Conservation (phyloP, 495 filamentous ascomycete species). For the Aspergillus steynii region DNA sequence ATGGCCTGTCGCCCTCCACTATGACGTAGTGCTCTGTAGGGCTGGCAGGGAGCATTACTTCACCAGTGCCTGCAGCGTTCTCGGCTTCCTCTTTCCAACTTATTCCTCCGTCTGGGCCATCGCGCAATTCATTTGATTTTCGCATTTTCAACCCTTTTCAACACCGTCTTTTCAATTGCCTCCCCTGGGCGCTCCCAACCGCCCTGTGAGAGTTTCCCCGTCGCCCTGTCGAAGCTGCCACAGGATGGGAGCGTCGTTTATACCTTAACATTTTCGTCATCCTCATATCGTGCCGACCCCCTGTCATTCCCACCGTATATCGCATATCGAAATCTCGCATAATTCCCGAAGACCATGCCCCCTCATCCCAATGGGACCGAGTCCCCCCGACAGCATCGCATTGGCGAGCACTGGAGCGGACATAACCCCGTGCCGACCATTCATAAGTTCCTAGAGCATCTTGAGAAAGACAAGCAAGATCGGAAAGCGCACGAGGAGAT, state of each 20-base stretch:
- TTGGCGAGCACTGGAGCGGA: constrained; percentile 47
- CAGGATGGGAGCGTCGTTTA: not conserved
- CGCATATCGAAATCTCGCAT: not conserved
- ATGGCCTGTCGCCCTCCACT: constrained; percentile 7
- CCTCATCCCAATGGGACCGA: constrained; percentile 19
- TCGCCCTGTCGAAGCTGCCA: not conserved
- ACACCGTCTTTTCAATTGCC: no score
- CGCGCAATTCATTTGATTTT: not conserved
- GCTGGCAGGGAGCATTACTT: constrained; percentile 8
- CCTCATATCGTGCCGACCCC: not conserved
- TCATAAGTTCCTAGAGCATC: constrained; percentile 73
- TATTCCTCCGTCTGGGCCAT: not conserved
- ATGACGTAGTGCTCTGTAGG: constrained; percentile 17
- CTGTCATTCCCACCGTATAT: not conserved
- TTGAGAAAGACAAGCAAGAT: constrained; percentile 76
- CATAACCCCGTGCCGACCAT: constrained; percentile 83
- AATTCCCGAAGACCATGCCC: constrained; percentile 20
- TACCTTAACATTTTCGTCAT: not conserved
- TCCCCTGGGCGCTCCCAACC: not conserved
- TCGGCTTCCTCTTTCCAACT: not conserved
- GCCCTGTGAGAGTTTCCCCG: not conserved
- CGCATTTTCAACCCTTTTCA: no score
- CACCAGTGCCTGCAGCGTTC: not conserved
- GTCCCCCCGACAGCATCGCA: constrained; percentile 29
- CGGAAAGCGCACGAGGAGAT: constrained; percentile 68